Evolutionary conservation across 805 yeast genomes (phyloP).

Genomic region (Cyberlindnera maritima): DNA sequence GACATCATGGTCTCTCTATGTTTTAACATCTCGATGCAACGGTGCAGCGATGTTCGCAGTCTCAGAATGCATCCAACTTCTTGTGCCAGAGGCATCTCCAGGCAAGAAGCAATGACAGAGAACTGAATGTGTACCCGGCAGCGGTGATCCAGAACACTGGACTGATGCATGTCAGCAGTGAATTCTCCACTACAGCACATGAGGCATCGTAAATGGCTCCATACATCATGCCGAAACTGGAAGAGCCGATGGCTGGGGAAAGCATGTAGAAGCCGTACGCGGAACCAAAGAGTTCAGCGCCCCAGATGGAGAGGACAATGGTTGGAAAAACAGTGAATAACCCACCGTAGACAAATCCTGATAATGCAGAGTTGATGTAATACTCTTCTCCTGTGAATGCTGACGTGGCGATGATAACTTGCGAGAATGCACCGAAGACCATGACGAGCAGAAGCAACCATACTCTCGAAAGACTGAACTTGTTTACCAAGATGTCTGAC

Average conservation of each 20-base stretch:
- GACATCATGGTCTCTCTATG: too few relatives aligned
- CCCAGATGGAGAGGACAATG: constrained; percentile 80
- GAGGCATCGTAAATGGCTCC: constrained; percentile 57
- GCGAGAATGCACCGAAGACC: constrained; percentile 36
- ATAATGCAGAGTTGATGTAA: constrained; percentile 41
- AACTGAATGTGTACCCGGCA: constrained; percentile 13
- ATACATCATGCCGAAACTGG: constrained; percentile 64
- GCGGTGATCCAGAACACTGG: constrained; percentile 21
- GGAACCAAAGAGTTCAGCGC: constrained; percentile 82
- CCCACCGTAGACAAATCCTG: constrained; percentile 80
- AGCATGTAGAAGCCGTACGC: constrained; percentile 89
- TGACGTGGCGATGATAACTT: constrained; percentile 28
- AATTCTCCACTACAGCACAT: constrained; percentile 17
- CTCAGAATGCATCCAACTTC: background rate
- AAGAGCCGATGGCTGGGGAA: constrained; percentile 83
- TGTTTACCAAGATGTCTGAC: constrained; percentile 54
- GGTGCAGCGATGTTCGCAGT: too few relatives aligned
- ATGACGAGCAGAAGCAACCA: constrained; percentile 33
- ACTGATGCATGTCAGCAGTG: constrained; percentile 15
- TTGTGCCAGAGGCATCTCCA: constrained; percentile 24
- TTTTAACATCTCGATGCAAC: too few relatives aligned
- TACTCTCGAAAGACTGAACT: constrained; percentile 28
- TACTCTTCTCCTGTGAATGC: constrained; percentile 22
- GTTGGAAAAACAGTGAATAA: constrained; percentile 86
- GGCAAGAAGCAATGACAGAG: constrained; percentile 14